Base-by-base conservation (phyloP, 495 filamentous ascomycete species). In the Xylona heveae region DNA sequence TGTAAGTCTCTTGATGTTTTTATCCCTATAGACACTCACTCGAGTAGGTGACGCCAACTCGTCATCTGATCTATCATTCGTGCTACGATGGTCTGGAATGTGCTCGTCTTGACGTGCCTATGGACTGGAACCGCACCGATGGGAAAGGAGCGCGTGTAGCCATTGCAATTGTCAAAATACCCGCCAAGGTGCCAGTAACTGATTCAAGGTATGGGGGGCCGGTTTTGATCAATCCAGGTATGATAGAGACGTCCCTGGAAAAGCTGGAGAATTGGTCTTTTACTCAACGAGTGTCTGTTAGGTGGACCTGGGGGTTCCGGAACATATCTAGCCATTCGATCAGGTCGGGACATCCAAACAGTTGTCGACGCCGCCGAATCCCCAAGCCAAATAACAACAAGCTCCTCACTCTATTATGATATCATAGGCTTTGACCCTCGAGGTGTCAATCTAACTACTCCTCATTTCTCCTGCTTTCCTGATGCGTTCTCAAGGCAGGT, bases 51-150 rank as follows among this genome's bases (percentile, higher is more conserved):
- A 18, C 10, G 4, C 33, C 33, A 13, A 26, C 33, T n/a, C 13
- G 14, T 3, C 33, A 35, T 5, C 23, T 35, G 3, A n/a, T 26
- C 7, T 35, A 35, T 14, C 22, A 12, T 18, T 15, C 6, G 13
- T 35, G 33, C 23, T 35, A 17, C 14, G 47, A 47, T 40, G 55
- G 45, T 6, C 53, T 64, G 36, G 52, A 56, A 40, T 72, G 68
- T 35, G 64, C 68, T 24, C 55, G 62, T 13, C 48, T 74, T 4
- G 55, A 61, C 21, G 58, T 71, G 5, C 66, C 67, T 3, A 63
- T 71, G 59, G 61, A 68, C 42, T 67, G 66, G 38, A 47, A 58
- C 26, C 44, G 52, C 4, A 42, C 46, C 0, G 49, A 58, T 31
- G 32, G 46, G 23, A 45, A 51, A 13, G 45, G 52, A 15, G 50